Conservation (phyloP, 139 green algal genomes). For the Tetraselmis striata region DNA sequence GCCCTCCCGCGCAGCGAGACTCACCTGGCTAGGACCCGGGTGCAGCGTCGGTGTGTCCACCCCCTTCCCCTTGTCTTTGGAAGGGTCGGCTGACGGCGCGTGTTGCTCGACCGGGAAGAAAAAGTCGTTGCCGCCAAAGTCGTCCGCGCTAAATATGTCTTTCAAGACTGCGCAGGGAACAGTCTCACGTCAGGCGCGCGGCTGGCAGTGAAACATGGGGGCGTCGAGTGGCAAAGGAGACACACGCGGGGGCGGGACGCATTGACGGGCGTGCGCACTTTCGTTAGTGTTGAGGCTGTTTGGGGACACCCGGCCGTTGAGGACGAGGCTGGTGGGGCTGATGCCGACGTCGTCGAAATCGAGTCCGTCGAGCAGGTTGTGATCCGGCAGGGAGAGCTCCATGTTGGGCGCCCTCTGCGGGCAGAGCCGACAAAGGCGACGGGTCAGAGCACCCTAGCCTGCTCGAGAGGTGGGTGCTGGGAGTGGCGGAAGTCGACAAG, state of each 20-base stretch:
- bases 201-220: no score
- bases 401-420: no score
- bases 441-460: no score
- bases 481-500: no score
- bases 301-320: neutral
- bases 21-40: no score
- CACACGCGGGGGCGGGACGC: neutral
- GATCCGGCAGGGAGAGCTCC: neutral
- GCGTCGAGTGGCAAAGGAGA: no score
- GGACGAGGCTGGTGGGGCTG: neutral
- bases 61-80: neutral
- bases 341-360: neutral
- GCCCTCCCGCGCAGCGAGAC: no score
- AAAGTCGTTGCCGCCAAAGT: neutral
- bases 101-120: neutral
- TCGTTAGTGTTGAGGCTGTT: neutral
- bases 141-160: neutral
- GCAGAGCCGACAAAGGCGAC: no score
- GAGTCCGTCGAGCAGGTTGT: neutral
- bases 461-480: no score
- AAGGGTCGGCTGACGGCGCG: no score
- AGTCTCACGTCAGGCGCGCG: no score
- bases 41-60: no score
- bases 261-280: neutral
- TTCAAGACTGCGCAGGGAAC: neutral